Conservation (phyloP, 139 green algal genomes). For the Astrephomene gubernaculifera region DNA sequence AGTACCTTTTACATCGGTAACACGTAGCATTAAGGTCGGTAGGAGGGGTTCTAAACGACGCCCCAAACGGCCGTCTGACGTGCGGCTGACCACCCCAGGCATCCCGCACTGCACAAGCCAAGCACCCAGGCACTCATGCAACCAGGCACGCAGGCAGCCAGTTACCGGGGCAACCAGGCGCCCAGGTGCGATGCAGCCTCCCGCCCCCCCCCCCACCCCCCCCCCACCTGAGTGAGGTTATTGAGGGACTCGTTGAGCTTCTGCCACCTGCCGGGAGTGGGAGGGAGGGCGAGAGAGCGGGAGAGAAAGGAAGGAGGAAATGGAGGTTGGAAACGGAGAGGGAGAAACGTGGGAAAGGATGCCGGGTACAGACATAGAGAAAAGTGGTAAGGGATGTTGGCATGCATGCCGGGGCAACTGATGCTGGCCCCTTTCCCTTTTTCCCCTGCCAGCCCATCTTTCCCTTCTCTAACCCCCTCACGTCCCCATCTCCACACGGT, state of each 20-base stretch:
- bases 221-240: slow-evolving; percentile 33
- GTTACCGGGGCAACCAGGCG: background rate
- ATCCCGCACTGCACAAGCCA: too few relatives aligned
- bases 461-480: too few relatives aligned
- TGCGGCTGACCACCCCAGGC: background rate
- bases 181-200: too few relatives aligned
- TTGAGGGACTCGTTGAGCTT: slow-evolving; percentile 42
- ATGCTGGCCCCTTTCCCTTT: too few relatives aligned
- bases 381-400: too few relatives aligned
- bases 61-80: background rate
- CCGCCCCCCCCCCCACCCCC: background rate
- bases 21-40: background rate
- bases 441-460: too few relatives aligned
- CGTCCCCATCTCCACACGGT: background rate
- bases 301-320: background rate
- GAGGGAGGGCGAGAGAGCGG: background rate
- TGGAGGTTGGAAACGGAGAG: background rate
- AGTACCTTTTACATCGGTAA: too few relatives aligned
- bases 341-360: background rate
- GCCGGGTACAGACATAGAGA: too few relatives aligned
- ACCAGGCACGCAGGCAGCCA: background rate
- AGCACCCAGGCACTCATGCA: too few relatives aligned
- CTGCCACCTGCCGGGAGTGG: slow-evolving; percentile 50
- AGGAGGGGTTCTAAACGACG: background rate
- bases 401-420: too few relatives aligned